Evolutionary conservation across 805 yeast genomes (phyloP).

Genomic region (Kluyveromyces lactis): DNA sequence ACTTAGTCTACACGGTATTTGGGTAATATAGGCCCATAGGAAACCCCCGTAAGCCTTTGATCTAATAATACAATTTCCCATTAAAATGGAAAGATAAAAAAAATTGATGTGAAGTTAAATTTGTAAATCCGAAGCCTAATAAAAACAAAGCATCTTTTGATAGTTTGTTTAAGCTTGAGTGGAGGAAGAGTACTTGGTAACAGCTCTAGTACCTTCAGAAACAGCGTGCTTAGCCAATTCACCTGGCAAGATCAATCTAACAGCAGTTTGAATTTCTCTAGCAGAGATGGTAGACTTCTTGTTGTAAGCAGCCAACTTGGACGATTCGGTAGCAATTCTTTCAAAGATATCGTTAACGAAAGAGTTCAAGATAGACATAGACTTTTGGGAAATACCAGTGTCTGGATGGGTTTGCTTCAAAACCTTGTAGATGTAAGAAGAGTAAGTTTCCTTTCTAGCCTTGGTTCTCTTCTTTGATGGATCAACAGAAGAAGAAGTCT

Average conservation of each 20-base stretch:
- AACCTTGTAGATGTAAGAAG: constrained; percentile 92
- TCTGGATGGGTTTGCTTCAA: constrained; percentile 96
- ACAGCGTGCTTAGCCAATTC: constrained; percentile 95
- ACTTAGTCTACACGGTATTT: too few species aligned
- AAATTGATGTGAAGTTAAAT: too few species aligned
- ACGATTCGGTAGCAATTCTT: constrained; percentile 92
- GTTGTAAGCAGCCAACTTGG: constrained; percentile 94
- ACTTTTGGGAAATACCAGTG: constrained; percentile 94
- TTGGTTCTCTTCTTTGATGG: constrained; percentile 82
- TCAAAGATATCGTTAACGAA: constrained; percentile 92
- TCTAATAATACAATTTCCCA: too few species aligned
- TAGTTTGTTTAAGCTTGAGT: constrained; percentile 21
- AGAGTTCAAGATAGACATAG: constrained; percentile 95
- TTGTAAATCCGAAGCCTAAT: too few species aligned
- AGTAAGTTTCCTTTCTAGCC: constrained; percentile 92
- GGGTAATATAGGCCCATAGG: too few species aligned
- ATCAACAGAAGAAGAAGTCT: constrained; percentile 71
- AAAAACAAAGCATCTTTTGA: too few species aligned
- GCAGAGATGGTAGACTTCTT: constrained; percentile 93
- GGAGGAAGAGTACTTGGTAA: constrained; percentile 78
- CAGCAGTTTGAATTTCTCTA: constrained; percentile 94
- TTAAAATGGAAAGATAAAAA: too few species aligned
- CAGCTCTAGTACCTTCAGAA: constrained; percentile 94
- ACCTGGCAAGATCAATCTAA: constrained; percentile 90
- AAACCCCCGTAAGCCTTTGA: too few species aligned